Evolutionary conservation across 2,329 filamentous ascomycete genomes (phyloP).

Genomic region (Aspergillus awamori): DNA sequence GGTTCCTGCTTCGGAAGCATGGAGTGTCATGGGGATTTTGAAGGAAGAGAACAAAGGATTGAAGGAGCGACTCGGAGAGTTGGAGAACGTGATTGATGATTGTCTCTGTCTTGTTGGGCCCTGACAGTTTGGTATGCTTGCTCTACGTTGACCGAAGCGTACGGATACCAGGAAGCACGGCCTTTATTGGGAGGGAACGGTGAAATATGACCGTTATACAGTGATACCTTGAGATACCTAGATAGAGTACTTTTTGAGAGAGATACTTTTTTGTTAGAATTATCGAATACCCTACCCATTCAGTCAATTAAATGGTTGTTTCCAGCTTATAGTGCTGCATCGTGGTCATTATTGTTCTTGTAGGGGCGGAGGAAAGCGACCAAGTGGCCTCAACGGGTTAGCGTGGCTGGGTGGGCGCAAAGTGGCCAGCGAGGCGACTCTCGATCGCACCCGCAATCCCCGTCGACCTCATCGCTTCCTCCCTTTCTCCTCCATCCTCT

Average conservation of each 20-base stretch:
- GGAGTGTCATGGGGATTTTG: conserved; percentile 56
- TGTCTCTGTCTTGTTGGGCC: conserved; percentile 57
- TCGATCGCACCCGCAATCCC: conserved; percentile 31
- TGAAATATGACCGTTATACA: conserved; percentile 5
- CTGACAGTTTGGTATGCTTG: conserved; percentile 14
- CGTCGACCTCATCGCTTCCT: conserved; percentile 29
- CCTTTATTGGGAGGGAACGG: not conserved
- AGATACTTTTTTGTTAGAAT: not conserved
- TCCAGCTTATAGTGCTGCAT: not conserved
- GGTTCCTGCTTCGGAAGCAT: conserved; percentile 50
- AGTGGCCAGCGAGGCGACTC: conserved; percentile 41
- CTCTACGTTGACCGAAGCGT: not conserved
- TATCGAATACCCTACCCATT: not conserved
- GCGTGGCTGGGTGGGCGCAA: conserved; percentile 38
- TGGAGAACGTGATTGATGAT: conserved; percentile 60
- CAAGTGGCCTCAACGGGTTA: conserved; percentile 44
- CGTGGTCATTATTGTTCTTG: too few species aligned
- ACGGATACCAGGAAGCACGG: not conserved
- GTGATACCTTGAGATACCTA: conserved; percentile 12
- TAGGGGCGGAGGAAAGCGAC: conserved; percentile 32
- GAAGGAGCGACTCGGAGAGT: conserved; percentile 54
- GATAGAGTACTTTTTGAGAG: not conserved
- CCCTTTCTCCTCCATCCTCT: conserved; percentile 25
- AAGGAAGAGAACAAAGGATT: conserved; percentile 59
- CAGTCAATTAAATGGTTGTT: not conserved